Evolutionary conservation across 805 yeast species (phyloP).

Genomic region (Yueomyces sp.): DNA sequence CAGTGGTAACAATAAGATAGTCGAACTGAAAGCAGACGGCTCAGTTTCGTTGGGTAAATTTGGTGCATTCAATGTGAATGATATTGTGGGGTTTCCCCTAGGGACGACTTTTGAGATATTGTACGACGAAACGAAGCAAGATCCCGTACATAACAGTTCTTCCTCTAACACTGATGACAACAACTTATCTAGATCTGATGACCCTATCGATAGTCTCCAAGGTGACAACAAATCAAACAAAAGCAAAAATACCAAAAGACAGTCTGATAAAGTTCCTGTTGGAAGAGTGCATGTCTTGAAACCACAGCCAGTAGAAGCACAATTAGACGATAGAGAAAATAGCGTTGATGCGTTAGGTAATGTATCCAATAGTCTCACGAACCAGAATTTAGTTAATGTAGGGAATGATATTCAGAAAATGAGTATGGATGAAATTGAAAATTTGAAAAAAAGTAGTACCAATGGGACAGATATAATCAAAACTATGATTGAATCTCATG

Average conservation of each 20-base stretch:
- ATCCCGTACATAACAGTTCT: too few species aligned
- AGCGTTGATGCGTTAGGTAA: slow-evolving; percentile 15
- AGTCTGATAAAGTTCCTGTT: slow-evolving; percentile 10
- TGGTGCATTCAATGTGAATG: slow-evolving; percentile 69
- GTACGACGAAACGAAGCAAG: slow-evolving; percentile 21
- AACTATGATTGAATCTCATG: slow-evolving; percentile 71
- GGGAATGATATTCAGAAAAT: slow-evolving; percentile 64
- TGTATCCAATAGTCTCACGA: slow-evolving; percentile 37
- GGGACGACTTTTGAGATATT: slow-evolving; percentile 84
- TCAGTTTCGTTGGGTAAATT: slow-evolving; percentile 75
- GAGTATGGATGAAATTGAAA: slow-evolving; percentile 70
- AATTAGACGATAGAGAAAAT: slow-evolving; percentile 9
- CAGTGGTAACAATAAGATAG: slow-evolving; percentile 62
- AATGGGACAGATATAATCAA: slow-evolving; percentile 66
- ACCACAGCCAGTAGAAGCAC: not conserved
- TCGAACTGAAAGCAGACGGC: slow-evolving; percentile 49
- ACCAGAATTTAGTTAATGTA: slow-evolving; percentile 53
- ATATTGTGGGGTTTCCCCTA: slow-evolving; percentile 64
- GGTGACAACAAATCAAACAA: slow-evolving; percentile 4
- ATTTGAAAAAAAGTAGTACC: slow-evolving; percentile 46
- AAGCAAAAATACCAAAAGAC: slow-evolving; percentile 5
- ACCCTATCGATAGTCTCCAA: slow-evolving; percentile 2
- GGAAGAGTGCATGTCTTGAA: slow-evolving; percentile 13
- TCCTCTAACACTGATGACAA: too few species aligned
- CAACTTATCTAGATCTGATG: not conserved